phyloP scores from a whole-genome alignment of 441 rosid species.

The Hura crepitans region DNA sequence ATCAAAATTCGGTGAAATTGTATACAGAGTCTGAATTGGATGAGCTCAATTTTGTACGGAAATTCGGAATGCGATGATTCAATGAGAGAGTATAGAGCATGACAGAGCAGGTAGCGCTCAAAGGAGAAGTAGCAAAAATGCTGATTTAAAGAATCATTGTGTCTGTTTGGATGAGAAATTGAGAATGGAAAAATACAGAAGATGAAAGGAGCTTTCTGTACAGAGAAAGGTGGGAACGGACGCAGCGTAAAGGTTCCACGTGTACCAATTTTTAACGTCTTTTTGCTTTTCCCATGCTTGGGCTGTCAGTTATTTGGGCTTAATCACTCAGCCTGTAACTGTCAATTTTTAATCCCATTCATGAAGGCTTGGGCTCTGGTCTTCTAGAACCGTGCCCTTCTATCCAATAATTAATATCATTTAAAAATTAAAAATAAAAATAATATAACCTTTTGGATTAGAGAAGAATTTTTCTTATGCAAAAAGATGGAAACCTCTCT shows the following conservation, averaged over 20 bases:
- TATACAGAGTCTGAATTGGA: background rate
- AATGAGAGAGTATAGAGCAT: no score
- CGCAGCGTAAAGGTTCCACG: background rate
- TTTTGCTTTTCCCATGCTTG: background rate
- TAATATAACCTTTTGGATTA: no score
- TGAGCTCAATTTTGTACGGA: background rate
- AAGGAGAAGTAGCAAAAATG: background rate
- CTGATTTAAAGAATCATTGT: slow-evolving; percentile 8
- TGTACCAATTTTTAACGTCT: slow-evolving; percentile 10
- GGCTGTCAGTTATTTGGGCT: background rate
- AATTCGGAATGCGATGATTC: background rate
- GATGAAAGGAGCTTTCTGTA: background rate
- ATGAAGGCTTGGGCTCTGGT: no score
- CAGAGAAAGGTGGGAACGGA: background rate
- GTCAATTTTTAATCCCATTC: no score
- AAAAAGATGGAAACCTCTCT: no score
- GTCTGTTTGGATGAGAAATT: background rate
- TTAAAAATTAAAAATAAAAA: no score
- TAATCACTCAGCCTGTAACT: no score
- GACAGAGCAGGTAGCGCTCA: background rate
- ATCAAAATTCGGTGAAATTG: background rate
- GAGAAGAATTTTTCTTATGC: no score
- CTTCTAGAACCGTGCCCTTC: no score
- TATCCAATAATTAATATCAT: no score
- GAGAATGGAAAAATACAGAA: background rate